phyloP scores from a whole-genome alignment of 2,329 filamentous ascomycete genomes.

The Chalaropsis ovoidea region DNA sequence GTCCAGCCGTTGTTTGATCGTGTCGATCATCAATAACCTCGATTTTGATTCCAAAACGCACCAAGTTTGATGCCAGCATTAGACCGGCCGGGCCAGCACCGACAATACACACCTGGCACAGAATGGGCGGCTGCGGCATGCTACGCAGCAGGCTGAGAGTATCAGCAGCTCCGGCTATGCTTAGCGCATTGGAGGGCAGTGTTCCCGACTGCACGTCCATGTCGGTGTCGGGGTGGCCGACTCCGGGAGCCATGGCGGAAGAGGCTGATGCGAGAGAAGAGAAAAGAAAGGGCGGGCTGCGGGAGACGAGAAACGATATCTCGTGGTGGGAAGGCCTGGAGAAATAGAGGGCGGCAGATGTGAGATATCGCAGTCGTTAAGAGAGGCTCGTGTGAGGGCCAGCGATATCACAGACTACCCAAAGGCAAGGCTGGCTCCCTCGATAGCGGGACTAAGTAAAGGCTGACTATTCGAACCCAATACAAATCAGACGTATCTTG shows the following conservation, averaged over 20 bases:
- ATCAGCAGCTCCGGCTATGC: slow-evolving; percentile 35
- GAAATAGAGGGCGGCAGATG: background rate
- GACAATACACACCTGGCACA: slow-evolving; percentile 43
- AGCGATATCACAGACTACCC: slow-evolving; percentile 2
- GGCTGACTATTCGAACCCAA: slow-evolving; percentile 9
- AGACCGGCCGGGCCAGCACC: slow-evolving; percentile 48
- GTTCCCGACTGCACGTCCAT: slow-evolving; percentile 30
- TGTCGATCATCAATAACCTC: slow-evolving; percentile 58
- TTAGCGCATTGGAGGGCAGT: slow-evolving; percentile 29
- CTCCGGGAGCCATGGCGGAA: slow-evolving; percentile 33
- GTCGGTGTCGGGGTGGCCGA: slow-evolving; percentile 32
- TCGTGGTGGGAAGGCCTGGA: background rate
- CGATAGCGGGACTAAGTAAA: background rate
- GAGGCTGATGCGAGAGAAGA: background rate
- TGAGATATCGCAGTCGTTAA: background rate
- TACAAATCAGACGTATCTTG: background rate
- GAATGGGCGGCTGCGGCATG: slow-evolving; percentile 39
- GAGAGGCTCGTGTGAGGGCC: background rate
- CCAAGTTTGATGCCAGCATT: slow-evolving; percentile 47
- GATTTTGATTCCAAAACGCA: slow-evolving; percentile 55
- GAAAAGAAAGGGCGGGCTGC: background rate
- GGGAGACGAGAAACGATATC: no score
- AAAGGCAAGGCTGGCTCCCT: slow-evolving; percentile 11
- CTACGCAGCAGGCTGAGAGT: slow-evolving; percentile 42
- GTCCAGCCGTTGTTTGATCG: slow-evolving; percentile 56